phyloP scores from a whole-genome alignment of 129 eudicot genomes.

The Silybum marianum region DNA sequence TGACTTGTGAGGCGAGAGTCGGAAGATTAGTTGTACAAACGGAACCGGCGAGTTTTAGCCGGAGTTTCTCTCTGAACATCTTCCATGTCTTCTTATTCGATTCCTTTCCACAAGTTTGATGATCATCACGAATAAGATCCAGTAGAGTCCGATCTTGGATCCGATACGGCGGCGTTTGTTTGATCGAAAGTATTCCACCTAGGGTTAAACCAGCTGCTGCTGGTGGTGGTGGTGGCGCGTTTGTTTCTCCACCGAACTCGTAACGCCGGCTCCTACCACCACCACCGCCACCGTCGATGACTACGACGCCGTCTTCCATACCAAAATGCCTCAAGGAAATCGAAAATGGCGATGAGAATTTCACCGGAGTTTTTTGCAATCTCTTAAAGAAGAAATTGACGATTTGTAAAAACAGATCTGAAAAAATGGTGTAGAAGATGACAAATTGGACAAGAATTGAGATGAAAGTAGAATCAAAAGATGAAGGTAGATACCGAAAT shows the following conservation, averaged over 20 bases:
- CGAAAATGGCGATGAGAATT: neutral
- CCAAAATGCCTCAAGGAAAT: neutral
- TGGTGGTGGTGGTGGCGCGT: neutral
- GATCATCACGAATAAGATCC: constrained; percentile 64
- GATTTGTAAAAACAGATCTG: constrained; percentile 21
- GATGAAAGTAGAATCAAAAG: constrained; percentile 8
- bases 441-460: constrained; percentile 14
- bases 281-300: constrained; percentile 30
- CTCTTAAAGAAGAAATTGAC: neutral
- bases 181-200: constrained; percentile 50
- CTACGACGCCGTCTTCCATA: constrained; percentile 38
- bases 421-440: neutral
- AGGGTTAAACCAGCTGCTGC: constrained; percentile 39
- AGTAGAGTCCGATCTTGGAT: constrained; percentile 51
- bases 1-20: constrained; percentile 47
- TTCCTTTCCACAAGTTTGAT: constrained; percentile 30
- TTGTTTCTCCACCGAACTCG: constrained; percentile 20
- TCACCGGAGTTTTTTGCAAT: neutral
- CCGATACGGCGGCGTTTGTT: constrained; percentile 35
- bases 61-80: constrained; percentile 47
- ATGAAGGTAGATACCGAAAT: too few relatives aligned
- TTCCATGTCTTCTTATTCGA: constrained; percentile 52
- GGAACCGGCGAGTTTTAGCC: constrained; percentile 48
- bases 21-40: constrained; percentile 46
- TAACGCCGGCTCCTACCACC: constrained; percentile 31